Percentiles rank a stretch among this genome's conserved stretches.
Conservation (phyloP, 129 eudicot species). For the Apium graveolens region DNA sequence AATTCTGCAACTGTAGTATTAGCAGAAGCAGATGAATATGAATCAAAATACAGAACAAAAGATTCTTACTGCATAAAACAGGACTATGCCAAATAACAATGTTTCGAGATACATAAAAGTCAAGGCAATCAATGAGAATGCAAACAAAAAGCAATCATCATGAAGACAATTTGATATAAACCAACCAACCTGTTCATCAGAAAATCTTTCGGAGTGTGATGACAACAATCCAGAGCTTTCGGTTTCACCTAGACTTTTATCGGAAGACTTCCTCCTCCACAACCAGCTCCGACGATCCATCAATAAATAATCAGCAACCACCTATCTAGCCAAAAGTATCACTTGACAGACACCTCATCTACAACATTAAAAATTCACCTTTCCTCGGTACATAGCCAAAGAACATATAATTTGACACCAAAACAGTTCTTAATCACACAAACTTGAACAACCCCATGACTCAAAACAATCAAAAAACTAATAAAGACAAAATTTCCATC, state of each 20-base stretch:
- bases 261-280: constrained; percentile 88
- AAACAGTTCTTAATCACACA: not conserved
- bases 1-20: not conserved
- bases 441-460: not conserved
- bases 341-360: not conserved
- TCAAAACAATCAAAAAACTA: not conserved
- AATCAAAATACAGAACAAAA: not conserved
- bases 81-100: not conserved
- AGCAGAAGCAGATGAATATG: not conserved
- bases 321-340: not conserved
- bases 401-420: not conserved
- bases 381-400: not conserved
- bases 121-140: constrained; percentile 2
- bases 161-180: not conserved
- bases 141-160: not conserved
- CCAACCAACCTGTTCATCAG: constrained; percentile 72
- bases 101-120: not conserved
- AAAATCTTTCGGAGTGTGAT: constrained; percentile 80
- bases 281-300: constrained; percentile 97
- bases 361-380: not conserved
- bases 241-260: constrained; percentile 77
- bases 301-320: not conserved
- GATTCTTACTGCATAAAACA: not conserved
- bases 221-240: constrained; percentile 85
- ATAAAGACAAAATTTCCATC: not conserved